These are phyloP conservation scores for Nicotiana benthamiana DNA, from an alignment of 257 asterid genomes.

Conservation along the genomic window DNA sequence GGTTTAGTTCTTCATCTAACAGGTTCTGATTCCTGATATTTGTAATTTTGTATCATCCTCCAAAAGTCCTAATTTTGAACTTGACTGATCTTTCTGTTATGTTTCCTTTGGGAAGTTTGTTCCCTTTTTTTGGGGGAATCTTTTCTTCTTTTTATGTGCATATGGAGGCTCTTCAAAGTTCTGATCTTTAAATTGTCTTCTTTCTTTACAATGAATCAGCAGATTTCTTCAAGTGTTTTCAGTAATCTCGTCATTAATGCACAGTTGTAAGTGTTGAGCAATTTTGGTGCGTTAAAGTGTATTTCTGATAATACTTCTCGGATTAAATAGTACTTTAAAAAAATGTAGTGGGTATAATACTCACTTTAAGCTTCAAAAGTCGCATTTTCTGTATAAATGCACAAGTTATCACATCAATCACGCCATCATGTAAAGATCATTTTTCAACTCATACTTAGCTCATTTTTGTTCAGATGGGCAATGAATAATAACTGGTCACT, in stretches of 20 bases:
- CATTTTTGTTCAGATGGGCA: neutral
- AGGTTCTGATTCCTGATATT: neutral
- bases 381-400: neutral
- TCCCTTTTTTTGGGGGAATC: neutral
- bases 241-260: neutral
- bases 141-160: neutral
- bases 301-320: neutral
- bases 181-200: neutral
- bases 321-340: neutral
- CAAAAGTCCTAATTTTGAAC: neutral
- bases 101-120: neutral
- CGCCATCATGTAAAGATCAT: neutral
- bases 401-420: neutral
- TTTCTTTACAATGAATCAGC: neutral
- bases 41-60: neutral
- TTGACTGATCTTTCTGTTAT: neutral
- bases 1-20: constrained; percentile 29
- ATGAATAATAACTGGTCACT: neutral
- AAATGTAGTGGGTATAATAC: neutral
- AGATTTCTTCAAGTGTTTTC: neutral
- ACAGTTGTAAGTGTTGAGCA: neutral
- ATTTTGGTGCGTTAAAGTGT: neutral
- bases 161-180: neutral
- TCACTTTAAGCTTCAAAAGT: neutral
- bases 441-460: neutral